Base-by-base conservation (phyloP, 2,329 filamentous ascomycete genomes). In the Sporothrix variecibatus region DNA sequence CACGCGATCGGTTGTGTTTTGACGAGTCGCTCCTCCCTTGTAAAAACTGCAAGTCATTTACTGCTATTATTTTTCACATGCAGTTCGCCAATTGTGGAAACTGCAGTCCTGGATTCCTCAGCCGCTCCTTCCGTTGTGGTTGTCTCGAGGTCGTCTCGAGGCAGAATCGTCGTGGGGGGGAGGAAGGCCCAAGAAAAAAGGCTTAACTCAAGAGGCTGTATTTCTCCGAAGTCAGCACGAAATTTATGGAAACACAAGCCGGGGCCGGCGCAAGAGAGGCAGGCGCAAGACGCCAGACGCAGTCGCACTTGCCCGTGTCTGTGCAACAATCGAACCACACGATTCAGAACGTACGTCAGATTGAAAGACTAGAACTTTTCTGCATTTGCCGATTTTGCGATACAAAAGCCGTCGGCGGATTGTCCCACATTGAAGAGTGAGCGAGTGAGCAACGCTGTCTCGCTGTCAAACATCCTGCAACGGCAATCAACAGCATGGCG, bases 161-260 rank as follows among this genome's bases (percentile, higher is more conserved):
- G 31, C 43, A 34, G 17, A 40, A n/a, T 28, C 38, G 38, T 26
- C 34, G 34, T 43, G 23, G 8, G 38, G 31, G 38, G 60, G 34
- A 34, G 15, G 15, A 43, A 43, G 40, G 40, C 40, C 15, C 11
- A 12, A n/a, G n/a, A n/a, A n/a, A n/a, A n/a, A n/a, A n/a, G n/a
- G n/a, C n/a, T n/a, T n/a, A n/a, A n/a, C n/a, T n/a, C n/a, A n/a
- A 49, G 12, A 26, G n/a, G 12, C 34, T 28, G 62, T 67, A 23
- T 67, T 67, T 43, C 34, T 65, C 60, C 60, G 34, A 43, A 65
- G 60, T 26, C 34, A 40, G 11, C 60, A 64, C 60, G 58, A 23
- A 40, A n/a, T 12, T 12, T 8, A 65, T 43, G 62, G 62, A 26
- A 64, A 26, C 31, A 62, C 34, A 23, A 38, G n/a, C 12, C n/a